Conservation (phyloP, 2,329 filamentous ascomycete species). For the Nemania sp. region DNA sequence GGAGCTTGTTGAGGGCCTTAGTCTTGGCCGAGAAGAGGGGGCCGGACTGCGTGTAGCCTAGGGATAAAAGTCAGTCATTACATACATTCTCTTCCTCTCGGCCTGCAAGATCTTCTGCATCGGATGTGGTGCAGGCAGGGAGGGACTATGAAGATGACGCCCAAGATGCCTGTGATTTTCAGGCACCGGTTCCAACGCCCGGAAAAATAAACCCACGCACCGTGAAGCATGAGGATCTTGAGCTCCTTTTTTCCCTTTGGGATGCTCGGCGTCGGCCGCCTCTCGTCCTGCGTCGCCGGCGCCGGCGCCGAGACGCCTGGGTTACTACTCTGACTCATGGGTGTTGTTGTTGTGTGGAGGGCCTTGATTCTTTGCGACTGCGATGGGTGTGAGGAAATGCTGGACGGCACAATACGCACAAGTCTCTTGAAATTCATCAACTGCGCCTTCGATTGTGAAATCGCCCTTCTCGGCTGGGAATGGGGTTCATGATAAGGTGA, state of each 20-base stretch:
- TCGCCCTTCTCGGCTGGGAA: not conserved
- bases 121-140: no score
- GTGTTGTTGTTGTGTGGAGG: constrained; percentile 20
- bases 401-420: not conserved
- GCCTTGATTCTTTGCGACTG: constrained; percentile 28
- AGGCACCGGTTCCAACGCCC: no score
- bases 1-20: constrained; percentile 79
- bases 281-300: constrained; percentile 22
- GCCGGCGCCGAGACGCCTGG: not conserved
- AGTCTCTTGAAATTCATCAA: constrained; percentile 17
- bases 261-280: constrained; percentile 39
- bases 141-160: not conserved
- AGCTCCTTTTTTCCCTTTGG: constrained; percentile 53
- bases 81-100: not conserved
- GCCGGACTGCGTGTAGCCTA: constrained; percentile 90
- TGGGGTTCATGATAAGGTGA: no score
- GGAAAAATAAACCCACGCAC: constrained; percentile 47
- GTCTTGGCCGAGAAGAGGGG: constrained; percentile 85
- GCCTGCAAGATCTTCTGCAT: no score
- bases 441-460: not conserved
- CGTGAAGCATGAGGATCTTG: constrained; percentile 80
- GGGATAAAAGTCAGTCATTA: not conserved
- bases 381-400: not conserved
- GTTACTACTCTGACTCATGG: no score
- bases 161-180: no score